phyloP scores from a whole-genome alignment of 2,329 filamentous ascomycete species.

The Bipolaris victoriae region DNA sequence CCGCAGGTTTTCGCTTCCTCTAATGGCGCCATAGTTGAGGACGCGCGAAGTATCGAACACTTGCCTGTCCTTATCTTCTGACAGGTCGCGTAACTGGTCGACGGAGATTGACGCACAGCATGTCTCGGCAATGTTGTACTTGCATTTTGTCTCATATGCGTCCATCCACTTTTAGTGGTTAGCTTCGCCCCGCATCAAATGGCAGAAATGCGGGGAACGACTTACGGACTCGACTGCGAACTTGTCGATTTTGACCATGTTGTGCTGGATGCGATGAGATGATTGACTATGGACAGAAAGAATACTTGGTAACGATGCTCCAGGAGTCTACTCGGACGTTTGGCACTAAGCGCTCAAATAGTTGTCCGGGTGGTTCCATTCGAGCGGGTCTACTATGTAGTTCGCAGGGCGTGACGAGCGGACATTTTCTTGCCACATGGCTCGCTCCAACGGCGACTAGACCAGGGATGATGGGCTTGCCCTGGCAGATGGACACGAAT shows the following conservation, averaged over 20 bases:
- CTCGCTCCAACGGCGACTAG: no score
- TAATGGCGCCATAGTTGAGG: constrained; percentile 76
- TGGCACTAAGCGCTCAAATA: constrained; percentile 27
- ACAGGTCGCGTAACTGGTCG: constrained; percentile 67
- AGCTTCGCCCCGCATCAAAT: constrained; percentile 13
- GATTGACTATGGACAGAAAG: neutral
- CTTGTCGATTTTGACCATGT: constrained; percentile 64
- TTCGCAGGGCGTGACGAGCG: neutral
- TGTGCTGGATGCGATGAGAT: constrained; percentile 14
- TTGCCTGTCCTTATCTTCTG: constrained; percentile 59
- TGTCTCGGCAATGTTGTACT: constrained; percentile 78
- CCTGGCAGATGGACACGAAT: no score
- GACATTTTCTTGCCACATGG: neutral
- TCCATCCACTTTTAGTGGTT: constrained; percentile 60
- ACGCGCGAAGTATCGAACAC: constrained; percentile 61
- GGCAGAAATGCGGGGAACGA: constrained; percentile 30
- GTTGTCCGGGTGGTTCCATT: constrained; percentile 11
- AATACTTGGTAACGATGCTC: neutral
- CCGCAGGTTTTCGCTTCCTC: constrained; percentile 69
- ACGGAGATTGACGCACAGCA: constrained; percentile 78
- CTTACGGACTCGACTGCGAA: constrained; percentile 75
- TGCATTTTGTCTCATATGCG: constrained; percentile 58
- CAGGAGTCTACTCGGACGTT: neutral
- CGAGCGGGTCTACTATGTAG: constrained; percentile 7
- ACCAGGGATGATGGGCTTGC: no score